These are phyloP conservation scores for Cronartium quercuum DNA, from an alignment of 1,284 basidiomycete species.

Conservation along the genomic window DNA sequence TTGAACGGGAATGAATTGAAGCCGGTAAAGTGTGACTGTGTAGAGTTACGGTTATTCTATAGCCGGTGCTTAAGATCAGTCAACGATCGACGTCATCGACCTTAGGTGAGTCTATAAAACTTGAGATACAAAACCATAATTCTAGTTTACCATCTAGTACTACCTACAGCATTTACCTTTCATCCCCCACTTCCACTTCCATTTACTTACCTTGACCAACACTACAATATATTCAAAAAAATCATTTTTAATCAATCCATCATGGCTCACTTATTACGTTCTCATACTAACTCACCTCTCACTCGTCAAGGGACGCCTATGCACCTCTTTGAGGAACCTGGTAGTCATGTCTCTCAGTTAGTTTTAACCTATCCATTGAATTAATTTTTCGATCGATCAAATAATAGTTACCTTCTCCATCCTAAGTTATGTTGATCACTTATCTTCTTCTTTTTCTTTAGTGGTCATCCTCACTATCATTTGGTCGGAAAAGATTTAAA, in stretches of 20 bases:
- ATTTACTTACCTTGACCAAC: background rate
- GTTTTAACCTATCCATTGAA: background rate
- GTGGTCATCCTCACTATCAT: slow-evolving; percentile 35
- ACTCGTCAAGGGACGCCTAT: slow-evolving; percentile 30
- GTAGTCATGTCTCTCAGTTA: slow-evolving; percentile 33
- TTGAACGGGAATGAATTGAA: too few relatives aligned
- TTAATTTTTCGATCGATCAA: background rate
- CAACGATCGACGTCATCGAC: too few relatives aligned
- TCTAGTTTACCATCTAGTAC: too few relatives aligned
- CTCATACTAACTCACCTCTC: slow-evolving; percentile 31
- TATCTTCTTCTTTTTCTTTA: background rate
- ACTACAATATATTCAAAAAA: background rate
- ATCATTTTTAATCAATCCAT: background rate
- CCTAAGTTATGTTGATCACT: background rate
- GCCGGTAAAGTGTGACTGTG: too few relatives aligned
- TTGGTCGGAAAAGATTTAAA: slow-evolving; percentile 76
- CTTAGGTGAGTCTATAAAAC: too few relatives aligned
- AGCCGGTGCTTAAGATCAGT: too few relatives aligned
- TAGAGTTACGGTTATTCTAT: too few relatives aligned
- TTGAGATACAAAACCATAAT: too few relatives aligned
- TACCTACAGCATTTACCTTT: background rate
- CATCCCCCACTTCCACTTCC: background rate
- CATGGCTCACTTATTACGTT: slow-evolving; percentile 33
- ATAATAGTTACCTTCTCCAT: background rate
- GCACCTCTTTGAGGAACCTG: slow-evolving; percentile 30